Evolutionary conservation across 495 filamentous ascomycete species (phyloP).

Genomic region (Talaromyces stipitatus): DNA sequence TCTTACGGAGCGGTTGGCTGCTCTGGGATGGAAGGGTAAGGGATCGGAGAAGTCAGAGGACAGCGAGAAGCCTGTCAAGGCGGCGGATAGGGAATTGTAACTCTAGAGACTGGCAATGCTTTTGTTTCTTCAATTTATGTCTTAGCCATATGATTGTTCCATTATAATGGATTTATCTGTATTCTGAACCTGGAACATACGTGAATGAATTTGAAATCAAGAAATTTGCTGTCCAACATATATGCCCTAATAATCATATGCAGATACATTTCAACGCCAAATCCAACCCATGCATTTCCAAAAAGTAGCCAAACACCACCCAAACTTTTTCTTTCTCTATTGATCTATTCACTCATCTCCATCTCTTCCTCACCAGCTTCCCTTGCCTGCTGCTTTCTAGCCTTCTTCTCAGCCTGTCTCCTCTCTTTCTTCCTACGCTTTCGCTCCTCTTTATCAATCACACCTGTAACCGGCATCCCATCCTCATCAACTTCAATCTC

Average conservation of each 20-base stretch:
- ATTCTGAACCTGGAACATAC: background rate
- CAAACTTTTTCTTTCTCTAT: conserved; percentile 4
- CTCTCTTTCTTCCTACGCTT: conserved; percentile 46
- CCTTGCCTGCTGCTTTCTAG: conserved; percentile 29
- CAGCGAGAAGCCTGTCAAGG: conserved; percentile 45
- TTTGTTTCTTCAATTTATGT: background rate
- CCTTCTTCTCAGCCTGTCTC: conserved; percentile 33
- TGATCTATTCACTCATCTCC: conserved; percentile 2
- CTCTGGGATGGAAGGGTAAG: conserved; percentile 73
- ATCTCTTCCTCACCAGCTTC: conserved; percentile 17
- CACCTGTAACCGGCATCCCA: conserved; percentile 6
- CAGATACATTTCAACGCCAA: background rate
- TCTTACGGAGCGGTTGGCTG: conserved; percentile 83
- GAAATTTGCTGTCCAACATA: background rate
- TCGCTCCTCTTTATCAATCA: conserved; percentile 40
- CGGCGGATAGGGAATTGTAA: conserved; percentile 52
- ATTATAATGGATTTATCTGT: background rate
- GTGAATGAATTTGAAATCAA: background rate
- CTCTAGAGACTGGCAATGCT: background rate
- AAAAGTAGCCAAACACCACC: conserved; percentile 3
- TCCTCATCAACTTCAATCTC: conserved; percentile 11
- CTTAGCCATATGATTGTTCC: background rate
- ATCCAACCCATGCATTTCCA: conserved; percentile 17
- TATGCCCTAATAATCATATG: background rate
- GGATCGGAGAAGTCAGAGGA: conserved; percentile 45